Evolutionary conservation across 805 yeast genomes (phyloP).

Genomic region (Ogataea haglerorum): DNA sequence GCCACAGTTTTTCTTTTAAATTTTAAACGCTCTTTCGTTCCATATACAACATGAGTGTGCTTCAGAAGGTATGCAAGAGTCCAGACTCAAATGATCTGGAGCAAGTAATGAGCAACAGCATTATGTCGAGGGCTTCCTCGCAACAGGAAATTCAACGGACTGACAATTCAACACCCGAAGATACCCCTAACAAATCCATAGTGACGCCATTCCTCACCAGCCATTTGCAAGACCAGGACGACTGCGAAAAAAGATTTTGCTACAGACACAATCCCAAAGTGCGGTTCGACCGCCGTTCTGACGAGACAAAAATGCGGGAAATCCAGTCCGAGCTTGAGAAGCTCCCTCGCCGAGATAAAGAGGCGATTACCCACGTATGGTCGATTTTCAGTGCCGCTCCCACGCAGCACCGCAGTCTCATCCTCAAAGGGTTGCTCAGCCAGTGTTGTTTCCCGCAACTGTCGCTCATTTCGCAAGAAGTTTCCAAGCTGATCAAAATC

Average conservation of each 20-base stretch:
- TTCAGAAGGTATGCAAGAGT: slow-evolving; percentile 21
- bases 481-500: slow-evolving; percentile 73
- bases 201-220: slow-evolving; percentile 36
- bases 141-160: neutral
- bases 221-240: slow-evolving; percentile 36
- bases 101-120: slow-evolving; percentile 17
- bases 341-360: slow-evolving; percentile 67
- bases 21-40: neutral
- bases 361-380: slow-evolving; percentile 81
- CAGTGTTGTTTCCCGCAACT: slow-evolving; percentile 96
- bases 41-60: slow-evolving; percentile 15
- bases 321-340: slow-evolving; percentile 56
- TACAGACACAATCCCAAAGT: slow-evolving; percentile 92
- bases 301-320: slow-evolving; percentile 57
- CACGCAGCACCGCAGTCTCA: slow-evolving; percentile 63
- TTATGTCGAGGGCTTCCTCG: slow-evolving; percentile 1
- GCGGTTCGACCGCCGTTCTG: slow-evolving; percentile 66
- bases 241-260: slow-evolving; percentile 68
- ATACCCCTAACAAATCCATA: slow-evolving; percentile 20
- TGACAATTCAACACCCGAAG: slow-evolving; percentile 4
- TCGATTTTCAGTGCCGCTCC: slow-evolving; percentile 76
- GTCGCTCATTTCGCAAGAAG: slow-evolving; percentile 78
- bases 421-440: slow-evolving; percentile 76
- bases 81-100: slow-evolving; percentile 21
- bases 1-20: slow-evolving; percentile 9